Base-by-base conservation (phyloP, 148 eudicot genomes). In the Pharnaceum exiguum region DNA sequence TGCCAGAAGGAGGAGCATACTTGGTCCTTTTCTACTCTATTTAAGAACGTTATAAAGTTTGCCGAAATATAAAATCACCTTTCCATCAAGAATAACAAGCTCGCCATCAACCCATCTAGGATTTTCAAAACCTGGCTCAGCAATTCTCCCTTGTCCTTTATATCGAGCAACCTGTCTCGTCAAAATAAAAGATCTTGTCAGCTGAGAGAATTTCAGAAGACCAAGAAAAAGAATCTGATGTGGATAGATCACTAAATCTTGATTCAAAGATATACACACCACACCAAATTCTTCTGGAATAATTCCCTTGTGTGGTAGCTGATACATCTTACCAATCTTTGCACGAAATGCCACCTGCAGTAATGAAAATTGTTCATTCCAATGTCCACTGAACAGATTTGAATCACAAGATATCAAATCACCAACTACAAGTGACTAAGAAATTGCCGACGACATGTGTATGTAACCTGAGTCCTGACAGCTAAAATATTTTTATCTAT, bases 81-180 rank as follows among this genome's bases (percentile, higher is more conserved):
- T 86, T 60, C 99, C 99, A 50, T 94, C 95, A 30, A 94, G 76
- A 65, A 94, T 81, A 73, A 94, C 85, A 43, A 94, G 96, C 82
- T 94, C 99, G 59, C 99, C 99, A 75, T 94, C 96, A 52, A 89
- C 96, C 99, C 99, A 94, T 77, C 91, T 77, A 52, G 99, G 91
- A 62, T 84, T 89, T 25, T 40, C 63, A 46, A 74, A 82, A 10
- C 99, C 99, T 50, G 86, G 91, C 63, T 79, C 95, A 36, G 99
- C 83, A 60, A 94, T 84, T 77, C 95, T 86, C 47, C 99, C 99
- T 72, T 94, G 95, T 52, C 99, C 99, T 71, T 74, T 84, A 59
- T 94, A 94, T 61, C 99, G 81, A 62, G 96, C 99, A 75, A 89
- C 72, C 99, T 94, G 77, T 57, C 42, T 37, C 50, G 6, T 26